Conservation (phyloP, 2,329 filamentous ascomycete species). For the Penicillium sp. region DNA sequence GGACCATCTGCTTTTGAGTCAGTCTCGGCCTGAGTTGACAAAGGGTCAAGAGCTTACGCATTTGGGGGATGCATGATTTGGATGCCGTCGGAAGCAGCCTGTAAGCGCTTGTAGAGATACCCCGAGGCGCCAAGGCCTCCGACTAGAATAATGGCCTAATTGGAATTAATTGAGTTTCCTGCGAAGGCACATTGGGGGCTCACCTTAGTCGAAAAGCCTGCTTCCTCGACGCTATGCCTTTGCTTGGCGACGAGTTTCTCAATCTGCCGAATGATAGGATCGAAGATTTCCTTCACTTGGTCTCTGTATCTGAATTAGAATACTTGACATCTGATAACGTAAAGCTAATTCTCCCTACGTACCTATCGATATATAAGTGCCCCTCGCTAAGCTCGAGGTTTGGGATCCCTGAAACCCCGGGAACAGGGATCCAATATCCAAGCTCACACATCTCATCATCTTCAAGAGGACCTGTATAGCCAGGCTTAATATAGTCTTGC, state of each 20-base stretch:
- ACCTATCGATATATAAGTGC: slow-evolving; percentile 16
- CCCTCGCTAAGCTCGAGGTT: slow-evolving; percentile 16
- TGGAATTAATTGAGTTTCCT: neutral
- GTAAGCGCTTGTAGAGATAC: slow-evolving; percentile 28
- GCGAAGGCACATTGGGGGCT: neutral
- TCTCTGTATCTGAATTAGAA: slow-evolving; percentile 8
- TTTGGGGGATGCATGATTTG: slow-evolving; percentile 29
- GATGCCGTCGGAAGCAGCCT: slow-evolving; percentile 17
- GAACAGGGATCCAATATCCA: slow-evolving; percentile 20
- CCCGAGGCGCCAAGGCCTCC: slow-evolving; percentile 34
- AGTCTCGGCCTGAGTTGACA: neutral
- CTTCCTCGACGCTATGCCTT: slow-evolving; percentile 2
- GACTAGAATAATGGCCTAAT: slow-evolving; percentile 30
- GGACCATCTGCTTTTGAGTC: slow-evolving; percentile 17
- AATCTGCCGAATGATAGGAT: slow-evolving; percentile 23
- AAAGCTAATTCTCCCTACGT: neutral
- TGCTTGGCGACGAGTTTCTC: slow-evolving; percentile 21
- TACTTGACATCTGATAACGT: neutral
- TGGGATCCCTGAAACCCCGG: slow-evolving; percentile 18
- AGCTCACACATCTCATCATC: slow-evolving; percentile 20
- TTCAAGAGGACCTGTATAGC: slow-evolving; percentile 14
- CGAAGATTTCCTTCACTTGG: slow-evolving; percentile 22
- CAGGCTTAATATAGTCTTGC: slow-evolving; percentile 25
- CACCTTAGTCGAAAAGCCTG: slow-evolving; percentile 7
- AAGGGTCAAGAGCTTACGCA: slow-evolving; percentile 15